Evolutionary conservation across 2,329 filamentous ascomycete species (phyloP).

Genomic region (Aspergillus hortae): DNA sequence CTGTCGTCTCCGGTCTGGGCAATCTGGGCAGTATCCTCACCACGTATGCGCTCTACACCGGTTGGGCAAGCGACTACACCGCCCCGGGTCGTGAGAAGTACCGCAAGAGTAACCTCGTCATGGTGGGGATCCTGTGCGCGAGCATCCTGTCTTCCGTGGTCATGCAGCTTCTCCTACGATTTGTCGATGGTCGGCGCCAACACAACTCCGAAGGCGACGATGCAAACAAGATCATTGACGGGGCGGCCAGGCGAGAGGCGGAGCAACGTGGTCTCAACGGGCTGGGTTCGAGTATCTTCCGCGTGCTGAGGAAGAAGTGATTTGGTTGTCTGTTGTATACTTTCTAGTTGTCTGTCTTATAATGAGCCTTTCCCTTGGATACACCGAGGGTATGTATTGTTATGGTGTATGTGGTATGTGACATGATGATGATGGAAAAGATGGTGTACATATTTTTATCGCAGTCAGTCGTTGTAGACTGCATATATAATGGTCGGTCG

Average conservation of each 20-base stretch:
- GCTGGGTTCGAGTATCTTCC: constrained; percentile 16
- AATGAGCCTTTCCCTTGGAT: neutral
- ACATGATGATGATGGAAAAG: too few relatives aligned
- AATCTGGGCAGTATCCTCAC: constrained; percentile 84
- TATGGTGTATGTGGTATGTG: neutral
- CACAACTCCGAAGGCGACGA: constrained; percentile 7
- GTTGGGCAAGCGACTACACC: constrained; percentile 74
- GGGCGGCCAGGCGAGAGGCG: constrained; percentile 33
- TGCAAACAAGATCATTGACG: constrained; percentile 22
- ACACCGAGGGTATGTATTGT: neutral
- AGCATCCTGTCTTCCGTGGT: constrained; percentile 66
- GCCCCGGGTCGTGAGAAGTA: constrained; percentile 64
- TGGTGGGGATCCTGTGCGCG: constrained; percentile 77
- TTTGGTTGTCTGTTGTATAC: neutral
- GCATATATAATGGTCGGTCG: too few relatives aligned
- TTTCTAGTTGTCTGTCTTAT: neutral
- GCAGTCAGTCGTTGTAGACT: too few relatives aligned
- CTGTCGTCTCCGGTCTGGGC: constrained; percentile 80
- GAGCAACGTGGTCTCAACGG: constrained; percentile 36
- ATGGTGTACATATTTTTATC: too few relatives aligned
- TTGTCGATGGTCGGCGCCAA: constrained; percentile 31
- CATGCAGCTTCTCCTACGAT: constrained; percentile 63
- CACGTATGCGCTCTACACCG: constrained; percentile 84
- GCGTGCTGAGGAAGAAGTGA: constrained; percentile 5
- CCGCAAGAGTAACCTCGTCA: constrained; percentile 78